phyloP scores from a whole-genome alignment of 139 green algal species.

The Ettlia oleoabundans region DNA sequence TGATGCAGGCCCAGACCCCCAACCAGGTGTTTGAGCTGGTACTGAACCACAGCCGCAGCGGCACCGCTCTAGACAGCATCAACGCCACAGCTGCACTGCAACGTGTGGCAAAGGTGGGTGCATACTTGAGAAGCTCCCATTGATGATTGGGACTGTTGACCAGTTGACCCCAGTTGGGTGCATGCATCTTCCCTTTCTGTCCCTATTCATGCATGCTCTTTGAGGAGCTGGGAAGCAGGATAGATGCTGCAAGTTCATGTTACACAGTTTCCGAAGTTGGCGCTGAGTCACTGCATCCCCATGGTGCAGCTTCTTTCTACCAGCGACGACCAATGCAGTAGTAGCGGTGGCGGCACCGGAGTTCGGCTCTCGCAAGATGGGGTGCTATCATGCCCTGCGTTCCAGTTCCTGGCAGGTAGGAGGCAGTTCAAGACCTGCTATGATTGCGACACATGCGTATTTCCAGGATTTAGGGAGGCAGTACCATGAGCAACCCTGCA shows the following conservation, averaged over 20 bases:
- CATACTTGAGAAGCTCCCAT: neutral
- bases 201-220: too few species aligned
- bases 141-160: too few species aligned
- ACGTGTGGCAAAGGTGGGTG: constrained; percentile 31
- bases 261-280: too few species aligned
- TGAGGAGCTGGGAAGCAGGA: too few species aligned
- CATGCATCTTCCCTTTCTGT: too few species aligned
- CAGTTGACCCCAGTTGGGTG: too few species aligned
- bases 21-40: neutral
- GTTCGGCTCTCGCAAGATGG: neutral
- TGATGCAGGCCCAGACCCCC: neutral
- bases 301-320: neutral
- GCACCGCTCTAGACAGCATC: neutral
- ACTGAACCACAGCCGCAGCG: neutral
- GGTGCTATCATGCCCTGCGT: neutral
- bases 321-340: neutral
- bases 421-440: too few species aligned
- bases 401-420: constrained; percentile 10
- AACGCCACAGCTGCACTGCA: constrained; percentile 24
- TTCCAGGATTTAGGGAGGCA: too few species aligned
- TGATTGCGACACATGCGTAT: neutral
- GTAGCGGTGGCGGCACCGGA: neutral
- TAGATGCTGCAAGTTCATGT: too few species aligned
- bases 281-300: too few species aligned
- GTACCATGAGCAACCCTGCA: too few species aligned